Percentiles rank a stretch among this genome's conserved stretches.
Evolutionary conservation across 179 eudicot species (phyloP).

Genomic region (Spinacia oleracea): DNA sequence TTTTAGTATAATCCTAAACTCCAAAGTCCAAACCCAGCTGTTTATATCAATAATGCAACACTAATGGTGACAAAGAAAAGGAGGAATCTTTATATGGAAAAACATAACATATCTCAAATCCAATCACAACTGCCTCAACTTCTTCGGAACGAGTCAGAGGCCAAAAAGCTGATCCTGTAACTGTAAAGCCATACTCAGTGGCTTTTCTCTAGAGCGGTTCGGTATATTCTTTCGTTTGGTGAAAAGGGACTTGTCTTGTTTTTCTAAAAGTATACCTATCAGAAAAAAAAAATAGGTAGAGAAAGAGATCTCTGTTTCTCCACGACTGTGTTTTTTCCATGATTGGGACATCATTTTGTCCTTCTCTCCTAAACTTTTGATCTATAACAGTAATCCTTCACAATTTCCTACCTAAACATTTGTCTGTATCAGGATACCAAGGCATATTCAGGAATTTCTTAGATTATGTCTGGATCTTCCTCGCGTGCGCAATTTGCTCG

Average conservation of each 20-base stretch:
- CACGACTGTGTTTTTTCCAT: constrained; percentile 17
- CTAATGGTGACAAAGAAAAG: not conserved
- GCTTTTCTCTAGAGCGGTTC: constrained; percentile 20
- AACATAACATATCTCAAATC: constrained; percentile 3
- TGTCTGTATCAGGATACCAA: constrained; percentile 27
- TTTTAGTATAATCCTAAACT: not conserved
- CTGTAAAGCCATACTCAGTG: constrained; percentile 27
- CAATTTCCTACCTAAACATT: constrained; percentile 37
- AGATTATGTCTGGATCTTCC: constrained; percentile 28
- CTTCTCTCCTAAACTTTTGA: constrained; percentile 20
- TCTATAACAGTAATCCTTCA: not conserved
- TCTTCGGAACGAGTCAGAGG: constrained; percentile 7
- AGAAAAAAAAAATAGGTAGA: constrained; percentile 13
- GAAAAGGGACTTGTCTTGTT: constrained; percentile 12
- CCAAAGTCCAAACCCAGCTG: constrained; percentile 20
- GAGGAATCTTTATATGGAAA: constrained; percentile 20
- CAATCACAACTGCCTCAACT: constrained; percentile 25
- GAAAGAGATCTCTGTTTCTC: constrained; percentile 9
- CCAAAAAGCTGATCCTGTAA: constrained; percentile 32
- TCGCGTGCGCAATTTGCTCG: constrained; percentile 17
- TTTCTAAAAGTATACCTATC: not conserved
- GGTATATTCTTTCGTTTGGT: constrained; percentile 27
- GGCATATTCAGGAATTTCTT: constrained; percentile 21
- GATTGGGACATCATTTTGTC: constrained; percentile 31
- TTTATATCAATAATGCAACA: constrained; percentile 1